Evolutionary conservation across 768 basidiomycete species (phyloP).

Genomic region (Sporobolomyces phaffii): DNA sequence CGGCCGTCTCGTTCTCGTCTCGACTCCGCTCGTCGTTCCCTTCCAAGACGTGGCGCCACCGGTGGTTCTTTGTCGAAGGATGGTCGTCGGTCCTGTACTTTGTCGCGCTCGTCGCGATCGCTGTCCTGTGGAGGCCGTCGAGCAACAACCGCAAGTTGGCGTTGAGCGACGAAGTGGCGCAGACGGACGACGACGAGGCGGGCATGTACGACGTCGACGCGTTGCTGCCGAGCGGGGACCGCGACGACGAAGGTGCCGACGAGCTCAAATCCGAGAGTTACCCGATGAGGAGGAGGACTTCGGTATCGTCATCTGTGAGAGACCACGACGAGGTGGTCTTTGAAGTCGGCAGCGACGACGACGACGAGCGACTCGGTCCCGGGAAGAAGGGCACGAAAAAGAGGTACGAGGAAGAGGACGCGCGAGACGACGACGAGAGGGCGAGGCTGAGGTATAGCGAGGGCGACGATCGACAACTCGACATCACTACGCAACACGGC

Average conservation of each 20-base stretch:
- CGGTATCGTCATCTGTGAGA: neutral
- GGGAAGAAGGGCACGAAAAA: neutral
- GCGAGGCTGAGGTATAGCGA: neutral
- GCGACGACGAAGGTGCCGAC: constrained; percentile 45
- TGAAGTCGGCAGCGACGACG: constrained; percentile 30
- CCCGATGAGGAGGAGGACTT: neutral
- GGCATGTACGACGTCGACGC: constrained; percentile 85
- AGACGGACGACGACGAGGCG: constrained; percentile 87
- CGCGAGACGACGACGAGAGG: neutral
- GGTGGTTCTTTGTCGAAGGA: constrained; percentile 96
- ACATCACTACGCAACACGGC: constrained; percentile 24
- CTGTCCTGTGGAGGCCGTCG: constrained; percentile 91
- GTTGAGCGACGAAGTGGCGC: constrained; percentile 94
- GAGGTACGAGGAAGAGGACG: neutral
- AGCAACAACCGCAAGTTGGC: constrained; percentile 80
- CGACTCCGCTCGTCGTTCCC: constrained; percentile 59
- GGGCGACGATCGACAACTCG: constrained; percentile 3
- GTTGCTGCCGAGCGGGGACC: constrained; percentile 70
- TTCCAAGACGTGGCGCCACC: constrained; percentile 42
- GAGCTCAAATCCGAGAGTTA: constrained; percentile 22
- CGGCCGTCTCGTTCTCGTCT: constrained; percentile 82
- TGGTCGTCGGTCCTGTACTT: constrained; percentile 74
- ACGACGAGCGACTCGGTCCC: neutral
- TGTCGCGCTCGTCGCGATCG: constrained; percentile 67
- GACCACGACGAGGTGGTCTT: neutral